phyloP scores from a whole-genome alignment of 2,329 filamentous ascomycete genomes.

The Zasmidium angulare region DNA sequence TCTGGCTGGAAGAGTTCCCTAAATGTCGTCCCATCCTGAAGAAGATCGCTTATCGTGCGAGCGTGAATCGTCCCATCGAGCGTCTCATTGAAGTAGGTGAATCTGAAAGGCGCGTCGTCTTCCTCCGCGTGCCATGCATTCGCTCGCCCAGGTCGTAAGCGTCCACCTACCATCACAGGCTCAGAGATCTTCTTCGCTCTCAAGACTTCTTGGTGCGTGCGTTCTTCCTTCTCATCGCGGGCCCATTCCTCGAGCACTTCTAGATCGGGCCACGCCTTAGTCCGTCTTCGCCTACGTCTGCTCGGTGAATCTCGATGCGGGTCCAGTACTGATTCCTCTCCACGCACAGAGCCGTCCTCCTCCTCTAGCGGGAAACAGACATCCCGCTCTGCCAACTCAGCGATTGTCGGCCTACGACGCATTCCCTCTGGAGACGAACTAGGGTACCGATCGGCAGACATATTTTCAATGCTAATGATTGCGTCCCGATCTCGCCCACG shows the following conservation, averaged over 20 bases:
- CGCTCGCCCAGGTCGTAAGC: conserved; percentile 73
- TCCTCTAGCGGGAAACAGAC: conserved; percentile 82
- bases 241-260: conserved; percentile 85
- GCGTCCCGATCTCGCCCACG: conserved; percentile 44
- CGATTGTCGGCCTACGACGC: conserved; percentile 52
- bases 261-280: conserved; percentile 80
- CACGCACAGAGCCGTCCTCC: conserved; percentile 44
- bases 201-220: conserved; percentile 68
- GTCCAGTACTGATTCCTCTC: conserved; percentile 13
- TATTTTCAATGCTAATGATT: conserved; percentile 52
- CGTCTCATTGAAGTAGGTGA: conserved; percentile 98
- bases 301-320: conserved; percentile 11
- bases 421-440: conserved; percentile 43
- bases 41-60: conserved; percentile 86
- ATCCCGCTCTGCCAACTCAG: conserved; percentile 73
- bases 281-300: conserved; percentile 58
- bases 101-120: conserved; percentile 88
- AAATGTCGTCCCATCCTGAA: conserved; percentile 78
- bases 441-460: conserved; percentile 26
- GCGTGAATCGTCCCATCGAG: conserved; percentile 95
- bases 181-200: conserved; percentile 91
- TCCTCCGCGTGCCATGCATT: conserved; percentile 78
- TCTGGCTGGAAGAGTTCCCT: conserved; percentile 88
- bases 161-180: conserved; percentile 85
- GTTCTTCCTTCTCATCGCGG: conserved; percentile 81